Evolutionary conservation across 306 rosid genomes (phyloP).

Genomic region (Alnus rubra): DNA sequence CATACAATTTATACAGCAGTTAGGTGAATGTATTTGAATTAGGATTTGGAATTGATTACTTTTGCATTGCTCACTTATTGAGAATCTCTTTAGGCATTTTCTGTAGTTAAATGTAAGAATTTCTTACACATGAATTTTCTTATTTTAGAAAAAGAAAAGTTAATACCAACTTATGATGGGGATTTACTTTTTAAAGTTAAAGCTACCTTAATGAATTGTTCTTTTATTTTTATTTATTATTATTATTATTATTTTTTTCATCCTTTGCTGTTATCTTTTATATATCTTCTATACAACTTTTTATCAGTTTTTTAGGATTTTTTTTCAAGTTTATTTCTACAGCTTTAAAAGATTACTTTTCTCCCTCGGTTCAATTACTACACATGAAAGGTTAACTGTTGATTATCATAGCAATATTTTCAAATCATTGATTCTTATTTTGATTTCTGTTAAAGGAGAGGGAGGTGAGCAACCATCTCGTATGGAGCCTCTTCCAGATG

Average conservation of each 20-base stretch:
- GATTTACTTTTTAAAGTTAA: too few species aligned
- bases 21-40: neutral
- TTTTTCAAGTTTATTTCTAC: neutral
- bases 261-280: too few species aligned
- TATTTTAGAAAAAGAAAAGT: neutral
- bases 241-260: too few species aligned
- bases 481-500: slow-evolving; percentile 91
- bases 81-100: neutral
- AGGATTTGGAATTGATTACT: neutral
- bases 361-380: neutral
- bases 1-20: neutral
- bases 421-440: slow-evolving; percentile 16
- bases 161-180: neutral
- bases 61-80: neutral
- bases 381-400: neutral
- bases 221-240: too few species aligned
- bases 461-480: slow-evolving; percentile 99
- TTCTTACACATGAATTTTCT: neutral
- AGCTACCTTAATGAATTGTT: too few species aligned
- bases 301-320: too few species aligned
- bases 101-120: neutral
- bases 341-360: neutral
- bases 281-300: too few species aligned
- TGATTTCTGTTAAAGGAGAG: slow-evolving; percentile 62
- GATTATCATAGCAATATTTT: neutral